phyloP scores from a whole-genome alignment of 306 rosid species.

The Cajanus cajan region DNA sequence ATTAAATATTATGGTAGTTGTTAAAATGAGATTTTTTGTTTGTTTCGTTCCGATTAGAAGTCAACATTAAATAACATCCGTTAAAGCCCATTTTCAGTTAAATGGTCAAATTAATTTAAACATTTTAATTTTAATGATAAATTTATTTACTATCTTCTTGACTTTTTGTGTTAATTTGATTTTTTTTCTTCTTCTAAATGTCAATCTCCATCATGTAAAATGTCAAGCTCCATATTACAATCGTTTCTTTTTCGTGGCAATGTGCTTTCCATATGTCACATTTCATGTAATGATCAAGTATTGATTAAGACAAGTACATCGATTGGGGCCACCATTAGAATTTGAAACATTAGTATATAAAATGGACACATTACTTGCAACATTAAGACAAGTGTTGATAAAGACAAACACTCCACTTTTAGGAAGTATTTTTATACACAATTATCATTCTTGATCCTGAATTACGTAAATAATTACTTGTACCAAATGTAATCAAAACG shows the following conservation, averaged over 20 bases:
- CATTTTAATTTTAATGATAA: not conserved
- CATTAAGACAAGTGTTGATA: not conserved
- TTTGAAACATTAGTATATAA: not conserved
- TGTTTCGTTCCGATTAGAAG: not conserved
- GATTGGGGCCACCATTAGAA: not conserved
- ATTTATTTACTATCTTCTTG: not conserved
- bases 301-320: not conserved
- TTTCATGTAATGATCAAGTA: not conserved
- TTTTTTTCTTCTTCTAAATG: not conserved
- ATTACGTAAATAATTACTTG: not conserved
- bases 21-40: too few species aligned
- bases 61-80: not conserved
- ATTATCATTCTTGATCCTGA: not conserved
- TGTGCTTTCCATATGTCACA: not conserved
- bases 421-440: not conserved
- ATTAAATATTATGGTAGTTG: too few species aligned
- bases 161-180: not conserved
- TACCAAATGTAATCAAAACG: not conserved
- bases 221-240: not conserved
- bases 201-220: not conserved
- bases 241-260: not conserved
- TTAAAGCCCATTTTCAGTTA: not conserved
- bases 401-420: not conserved
- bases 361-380: not conserved
- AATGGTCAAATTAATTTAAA: not conserved